Evolutionary conservation across 1,284 basidiomycete species (phyloP).

Genomic region (Porogramme epimiltina): DNA sequence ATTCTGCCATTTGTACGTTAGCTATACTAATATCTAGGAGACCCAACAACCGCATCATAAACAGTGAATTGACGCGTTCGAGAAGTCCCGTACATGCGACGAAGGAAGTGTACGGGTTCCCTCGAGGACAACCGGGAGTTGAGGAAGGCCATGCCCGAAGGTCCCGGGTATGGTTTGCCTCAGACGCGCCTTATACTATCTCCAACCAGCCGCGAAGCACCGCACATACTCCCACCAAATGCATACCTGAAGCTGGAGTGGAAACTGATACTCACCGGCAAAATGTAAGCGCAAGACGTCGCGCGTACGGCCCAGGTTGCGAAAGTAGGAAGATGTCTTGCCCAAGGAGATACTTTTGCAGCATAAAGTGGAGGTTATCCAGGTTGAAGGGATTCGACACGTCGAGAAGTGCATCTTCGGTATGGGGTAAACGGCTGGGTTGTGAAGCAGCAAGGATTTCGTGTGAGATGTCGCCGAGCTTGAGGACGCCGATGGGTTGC

Average conservation of each 20-base stretch:
- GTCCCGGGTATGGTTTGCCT: too few relatives aligned
- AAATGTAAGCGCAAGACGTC: constrained; percentile 61
- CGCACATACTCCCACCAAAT: neutral
- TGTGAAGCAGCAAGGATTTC: constrained; percentile 49
- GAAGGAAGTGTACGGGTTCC: too few relatives aligned
- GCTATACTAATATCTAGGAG: too few relatives aligned
- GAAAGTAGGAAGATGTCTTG: constrained; percentile 67
- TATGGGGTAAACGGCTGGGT: constrained; percentile 51
- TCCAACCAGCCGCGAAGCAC: too few relatives aligned
- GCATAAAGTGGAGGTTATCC: constrained; percentile 62
- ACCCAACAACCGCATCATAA: too few relatives aligned
- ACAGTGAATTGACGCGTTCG: too few relatives aligned
- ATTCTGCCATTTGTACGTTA: constrained; percentile 37
- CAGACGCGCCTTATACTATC: too few relatives aligned
- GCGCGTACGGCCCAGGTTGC: constrained; percentile 66
- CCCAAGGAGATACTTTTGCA: constrained; percentile 69
- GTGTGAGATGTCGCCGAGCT: constrained; percentile 57
- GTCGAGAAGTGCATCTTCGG: constrained; percentile 46
- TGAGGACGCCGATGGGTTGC: constrained; percentile 52
- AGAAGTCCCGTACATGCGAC: too few relatives aligned
- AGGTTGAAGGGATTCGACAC: constrained; percentile 49
- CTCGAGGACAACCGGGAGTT: too few relatives aligned
- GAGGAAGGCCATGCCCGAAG: too few relatives aligned
- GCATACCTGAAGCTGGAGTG: neutral
- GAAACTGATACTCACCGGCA: constrained; percentile 45